Conservation (phyloP, 129 eudicot genomes). For the Artemisia annua region DNA sequence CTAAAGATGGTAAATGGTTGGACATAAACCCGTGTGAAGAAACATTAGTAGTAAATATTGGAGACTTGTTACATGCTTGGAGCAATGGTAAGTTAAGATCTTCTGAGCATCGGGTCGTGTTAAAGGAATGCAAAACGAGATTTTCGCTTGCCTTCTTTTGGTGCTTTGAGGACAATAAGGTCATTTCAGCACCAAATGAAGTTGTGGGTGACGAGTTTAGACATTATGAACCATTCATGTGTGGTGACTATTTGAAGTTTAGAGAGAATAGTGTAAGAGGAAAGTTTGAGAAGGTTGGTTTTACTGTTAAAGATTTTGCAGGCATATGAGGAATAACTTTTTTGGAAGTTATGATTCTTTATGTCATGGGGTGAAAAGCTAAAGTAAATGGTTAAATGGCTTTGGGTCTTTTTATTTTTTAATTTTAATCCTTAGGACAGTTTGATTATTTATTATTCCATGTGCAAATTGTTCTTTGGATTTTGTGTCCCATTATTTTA, state of each 20-base stretch:
- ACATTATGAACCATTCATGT: slow-evolving; percentile 62
- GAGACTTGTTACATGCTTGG: slow-evolving; percentile 95
- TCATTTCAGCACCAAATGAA: slow-evolving; percentile 61
- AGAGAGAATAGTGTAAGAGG: slow-evolving; percentile 74
- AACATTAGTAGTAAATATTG: slow-evolving; percentile 74
- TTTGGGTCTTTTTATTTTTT: neutral
- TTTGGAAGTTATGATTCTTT: neutral
- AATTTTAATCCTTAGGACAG: slow-evolving; percentile 10
- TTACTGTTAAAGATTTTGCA: slow-evolving; percentile 92
- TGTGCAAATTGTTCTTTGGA: slow-evolving; percentile 37
- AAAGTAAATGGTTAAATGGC: neutral
- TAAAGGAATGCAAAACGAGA: slow-evolving; percentile 46
- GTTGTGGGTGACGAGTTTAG: slow-evolving; percentile 64
- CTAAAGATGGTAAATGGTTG: slow-evolving; percentile 71
- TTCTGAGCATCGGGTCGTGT: slow-evolving; percentile 80
- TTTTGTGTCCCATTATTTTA: slow-evolving; percentile 36
- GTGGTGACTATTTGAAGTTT: slow-evolving; percentile 70
- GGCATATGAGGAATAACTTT: slow-evolving; percentile 41
- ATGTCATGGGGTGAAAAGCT: neutral
- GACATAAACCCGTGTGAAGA: slow-evolving; percentile 70
- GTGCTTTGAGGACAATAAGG: slow-evolving; percentile 91
- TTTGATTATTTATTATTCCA: slow-evolving; percentile 27
- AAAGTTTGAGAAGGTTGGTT: slow-evolving; percentile 92
- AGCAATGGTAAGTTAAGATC: slow-evolving; percentile 79
- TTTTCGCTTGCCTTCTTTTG: slow-evolving; percentile 89